phyloP scores from a whole-genome alignment of 495 filamentous ascomycete species.

The Patellaria atrata region DNA sequence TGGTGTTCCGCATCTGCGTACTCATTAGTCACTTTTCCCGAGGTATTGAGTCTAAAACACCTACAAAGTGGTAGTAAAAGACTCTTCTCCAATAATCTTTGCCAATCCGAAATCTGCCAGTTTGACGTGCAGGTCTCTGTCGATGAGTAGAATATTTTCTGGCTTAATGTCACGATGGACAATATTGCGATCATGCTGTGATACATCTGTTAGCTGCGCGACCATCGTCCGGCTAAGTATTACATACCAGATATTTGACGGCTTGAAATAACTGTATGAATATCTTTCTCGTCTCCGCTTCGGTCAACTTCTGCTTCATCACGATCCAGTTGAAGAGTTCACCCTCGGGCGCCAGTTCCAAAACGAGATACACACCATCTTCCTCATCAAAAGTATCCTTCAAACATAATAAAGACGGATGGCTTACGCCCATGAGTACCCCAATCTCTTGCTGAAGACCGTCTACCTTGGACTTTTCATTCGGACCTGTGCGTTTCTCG shows the following conservation, averaged over 20 bases:
- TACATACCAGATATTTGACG: constrained; percentile 77
- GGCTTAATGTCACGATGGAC: constrained; percentile 98
- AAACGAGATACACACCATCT: constrained; percentile 78
- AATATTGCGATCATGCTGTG: constrained; percentile 92
- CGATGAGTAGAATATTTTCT: constrained; percentile 85
- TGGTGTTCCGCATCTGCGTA: constrained; percentile 68
- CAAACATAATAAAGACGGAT: constrained; percentile 87
- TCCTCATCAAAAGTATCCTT: constrained; percentile 91
- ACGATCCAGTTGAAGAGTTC: constrained; percentile 94
- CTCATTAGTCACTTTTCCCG: constrained; percentile 7
- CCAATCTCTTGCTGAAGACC: constrained; percentile 90
- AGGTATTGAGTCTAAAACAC: constrained; percentile 16
- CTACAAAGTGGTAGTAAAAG: constrained; percentile 87
- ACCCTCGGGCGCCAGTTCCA: constrained; percentile 83
- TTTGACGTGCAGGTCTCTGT: constrained; percentile 75
- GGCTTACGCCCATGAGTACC: constrained; percentile 87
- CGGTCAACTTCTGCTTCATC: constrained; percentile 70
- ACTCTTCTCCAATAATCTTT: constrained; percentile 97
- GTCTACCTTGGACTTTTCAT: constrained; percentile 68
- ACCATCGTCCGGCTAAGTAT: constrained; percentile 1
- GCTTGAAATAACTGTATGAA: constrained; percentile 89
- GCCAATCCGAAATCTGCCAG: constrained; percentile 94
- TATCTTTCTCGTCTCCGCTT: constrained; percentile 68
- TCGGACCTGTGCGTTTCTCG: constrained; percentile 60
- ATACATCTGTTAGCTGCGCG: constrained; percentile 16